Percentiles rank a stretch among this genome's conserved stretches.
Evolutionary conservation across 768 basidiomycete genomes (phyloP).

Genomic region (Leucocoprinus leucothites): DNA sequence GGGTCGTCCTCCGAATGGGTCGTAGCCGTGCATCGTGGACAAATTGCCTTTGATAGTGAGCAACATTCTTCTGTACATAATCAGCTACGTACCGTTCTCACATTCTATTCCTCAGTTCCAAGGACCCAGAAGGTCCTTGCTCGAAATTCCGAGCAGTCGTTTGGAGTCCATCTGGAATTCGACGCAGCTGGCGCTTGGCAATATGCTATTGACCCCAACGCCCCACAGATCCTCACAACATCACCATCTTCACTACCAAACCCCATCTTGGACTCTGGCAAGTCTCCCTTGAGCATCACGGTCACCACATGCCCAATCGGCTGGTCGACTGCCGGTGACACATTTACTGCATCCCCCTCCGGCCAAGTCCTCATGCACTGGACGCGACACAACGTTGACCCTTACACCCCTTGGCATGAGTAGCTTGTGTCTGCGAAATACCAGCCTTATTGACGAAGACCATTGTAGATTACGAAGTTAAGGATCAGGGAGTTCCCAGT

Average conservation of each 20-base stretch:
- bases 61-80: neutral
- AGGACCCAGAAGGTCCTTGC: conserved; percentile 35
- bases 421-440: conserved; percentile 1
- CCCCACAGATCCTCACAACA: conserved; percentile 33
- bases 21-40: conserved; percentile 51
- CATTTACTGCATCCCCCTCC: conserved; percentile 48
- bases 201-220: conserved; percentile 51
- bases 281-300: conserved; percentile 43
- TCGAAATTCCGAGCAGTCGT: conserved; percentile 38
- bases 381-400: conserved; percentile 36
- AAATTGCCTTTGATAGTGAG: conserved; percentile 54
- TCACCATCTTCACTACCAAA: conserved; percentile 37
- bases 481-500: conserved; percentile 42
- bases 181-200: conserved; percentile 47
- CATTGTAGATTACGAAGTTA: conserved; percentile 31
- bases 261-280: conserved; percentile 46
- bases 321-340: conserved; percentile 45
- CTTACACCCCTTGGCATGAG: conserved; percentile 49
- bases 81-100: neutral
- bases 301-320: conserved; percentile 46
- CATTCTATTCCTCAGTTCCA: conserved; percentile 21
- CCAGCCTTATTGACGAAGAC: conserved; percentile 1
- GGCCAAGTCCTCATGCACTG: conserved; percentile 39
- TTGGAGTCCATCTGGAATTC: conserved; percentile 48
- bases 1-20: conserved; percentile 45